Percentiles rank a stretch among this genome's conserved stretches.
Conservation (phyloP, 2,329 filamentous ascomycete genomes). For the Phyllosticta paracitricarpa region DNA sequence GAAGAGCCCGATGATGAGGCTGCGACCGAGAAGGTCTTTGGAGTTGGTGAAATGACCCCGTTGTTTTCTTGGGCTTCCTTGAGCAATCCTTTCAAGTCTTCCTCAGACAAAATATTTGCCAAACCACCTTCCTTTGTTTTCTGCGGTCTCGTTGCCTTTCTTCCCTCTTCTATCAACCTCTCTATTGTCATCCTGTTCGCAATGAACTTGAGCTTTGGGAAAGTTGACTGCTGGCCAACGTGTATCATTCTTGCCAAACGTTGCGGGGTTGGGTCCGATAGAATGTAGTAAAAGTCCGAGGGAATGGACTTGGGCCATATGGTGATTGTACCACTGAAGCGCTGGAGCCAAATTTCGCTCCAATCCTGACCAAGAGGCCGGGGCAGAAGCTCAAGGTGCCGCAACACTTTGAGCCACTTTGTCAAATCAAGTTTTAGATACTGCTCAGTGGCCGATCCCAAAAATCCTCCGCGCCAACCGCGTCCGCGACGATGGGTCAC, state of each 20-base stretch:
- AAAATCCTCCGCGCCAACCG: constrained; percentile 33
- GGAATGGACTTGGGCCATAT: constrained; percentile 81
- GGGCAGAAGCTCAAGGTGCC: constrained; percentile 84
- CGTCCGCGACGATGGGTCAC: constrained; percentile 10
- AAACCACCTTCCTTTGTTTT: constrained; percentile 22
- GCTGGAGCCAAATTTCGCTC: constrained; percentile 92
- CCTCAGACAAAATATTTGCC: constrained; percentile 34
- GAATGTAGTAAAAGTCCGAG: constrained; percentile 76
- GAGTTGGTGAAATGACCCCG: constrained; percentile 18
- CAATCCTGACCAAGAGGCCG: constrained; percentile 89
- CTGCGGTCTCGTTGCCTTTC: constrained; percentile 32
- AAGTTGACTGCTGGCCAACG: constrained; percentile 78
- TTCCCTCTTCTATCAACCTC: constrained; percentile 50
- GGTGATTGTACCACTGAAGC: constrained; percentile 88
- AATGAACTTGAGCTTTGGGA: constrained; percentile 86
- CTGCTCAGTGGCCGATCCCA: constrained; percentile 85
- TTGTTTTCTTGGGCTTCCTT: constrained; percentile 21
- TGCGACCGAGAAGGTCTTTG: constrained; percentile 18
- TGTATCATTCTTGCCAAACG: constrained; percentile 81
- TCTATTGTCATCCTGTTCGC: constrained; percentile 80
- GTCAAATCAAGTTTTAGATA: constrained; percentile 93
- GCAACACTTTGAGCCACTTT: constrained; percentile 94
- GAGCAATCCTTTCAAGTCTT: constrained; percentile 36
- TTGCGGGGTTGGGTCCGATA: constrained; percentile 68
- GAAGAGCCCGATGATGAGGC: constrained; percentile 21